Percentiles rank a stretch among this genome's conserved stretches.
Evolutionary conservation across 2,329 filamentous ascomycete species (phyloP).

Genomic region (Colletotrichum musae): DNA sequence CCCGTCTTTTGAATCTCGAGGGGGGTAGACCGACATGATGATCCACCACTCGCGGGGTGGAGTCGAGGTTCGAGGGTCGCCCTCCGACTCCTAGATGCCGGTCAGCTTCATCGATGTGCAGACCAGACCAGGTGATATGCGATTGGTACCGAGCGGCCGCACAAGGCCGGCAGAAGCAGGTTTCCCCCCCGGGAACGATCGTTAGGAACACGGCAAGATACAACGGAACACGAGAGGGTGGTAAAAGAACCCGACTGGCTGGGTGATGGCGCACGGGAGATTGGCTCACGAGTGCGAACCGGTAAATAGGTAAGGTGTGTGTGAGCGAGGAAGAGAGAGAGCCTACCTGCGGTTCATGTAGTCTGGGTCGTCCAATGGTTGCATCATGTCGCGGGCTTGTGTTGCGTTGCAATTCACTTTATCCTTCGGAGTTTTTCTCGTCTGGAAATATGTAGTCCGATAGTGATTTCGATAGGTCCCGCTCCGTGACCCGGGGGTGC

Average conservation of each 20-base stretch:
- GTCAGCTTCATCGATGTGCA: conserved; percentile 21
- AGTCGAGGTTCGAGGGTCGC: conserved; percentile 17
- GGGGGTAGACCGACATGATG: conserved; percentile 27
- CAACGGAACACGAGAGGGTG: neutral
- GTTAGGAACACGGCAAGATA: conserved; percentile 19
- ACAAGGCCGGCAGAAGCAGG: conserved; percentile 22
- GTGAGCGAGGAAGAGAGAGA: no score
- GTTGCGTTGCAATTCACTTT: conserved; percentile 30
- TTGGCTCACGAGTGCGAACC: conserved; percentile 11
- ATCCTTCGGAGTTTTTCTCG: conserved; percentile 35
- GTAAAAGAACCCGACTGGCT: conserved; percentile 17
- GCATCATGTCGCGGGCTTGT: conserved; percentile 16
- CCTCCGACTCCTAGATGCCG: conserved; percentile 3
- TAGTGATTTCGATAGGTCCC: conserved; percentile 29
- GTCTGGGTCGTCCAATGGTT: conserved; percentile 1
- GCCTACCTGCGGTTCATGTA: neutral
- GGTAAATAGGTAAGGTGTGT: conserved; percentile 9
- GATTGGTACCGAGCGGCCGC: conserved; percentile 34
- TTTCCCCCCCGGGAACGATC: conserved; percentile 14
- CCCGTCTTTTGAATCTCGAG: conserved; percentile 24
- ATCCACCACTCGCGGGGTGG: conserved; percentile 26
- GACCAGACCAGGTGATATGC: neutral
- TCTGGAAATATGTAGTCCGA: conserved; percentile 26
- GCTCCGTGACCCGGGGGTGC: conserved; percentile 25
- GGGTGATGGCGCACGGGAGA: conserved; percentile 16